Evolutionary conservation across 2,329 filamentous ascomycete species (phyloP), one percentile per base, ranked within the genome.

Genomic region (Chaetomium sp.): DNA sequence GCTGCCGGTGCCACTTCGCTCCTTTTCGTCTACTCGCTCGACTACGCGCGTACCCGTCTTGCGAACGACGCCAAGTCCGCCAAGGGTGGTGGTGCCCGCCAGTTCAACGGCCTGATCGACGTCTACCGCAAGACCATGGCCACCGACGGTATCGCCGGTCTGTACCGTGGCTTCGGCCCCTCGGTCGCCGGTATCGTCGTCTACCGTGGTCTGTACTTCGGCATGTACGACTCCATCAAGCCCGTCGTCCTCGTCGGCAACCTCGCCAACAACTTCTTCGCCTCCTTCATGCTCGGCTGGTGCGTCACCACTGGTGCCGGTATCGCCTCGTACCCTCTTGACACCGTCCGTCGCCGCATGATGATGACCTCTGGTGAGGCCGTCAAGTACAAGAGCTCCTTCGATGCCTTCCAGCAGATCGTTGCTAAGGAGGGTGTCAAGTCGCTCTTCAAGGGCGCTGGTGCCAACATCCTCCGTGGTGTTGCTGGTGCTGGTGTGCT

Each of bases 151-250:
- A 87, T 99, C 85, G 91, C 90, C 79, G 95, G 95, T 96, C 93
- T 99, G 79, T 99, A 99, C 92, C 95, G 95, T 96, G 95, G 95
- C 88, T 99, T 99, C 91, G 93, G 93, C 88, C 95, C 96, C 82
- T 99, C 95, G 78, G 95, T 99, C 79, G 88, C 91, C 83, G 95
- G 95, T 90, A 99, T 99, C 83, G 83, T 99, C 78, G 95, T 99
- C 85, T 99, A 99, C 92, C 95, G 95, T 92, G 95, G 95, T 97
- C 93, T 99, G 77, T 99, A 99, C 93, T 99, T 99, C 91, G 95
- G 95, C 81, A 91, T 99, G 91, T 99, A 99, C 93, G 95, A 99
- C 87, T 99, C 95, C 76, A 90, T 99, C 88, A 99, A 99, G 93
- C 95, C 95, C 76, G 92, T 98, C 79, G 82, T 98, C 83, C 92